These are phyloP conservation scores for Anastatica hierochuntica DNA, from an alignment of 345 rosid species.

Conservation along the genomic window DNA sequence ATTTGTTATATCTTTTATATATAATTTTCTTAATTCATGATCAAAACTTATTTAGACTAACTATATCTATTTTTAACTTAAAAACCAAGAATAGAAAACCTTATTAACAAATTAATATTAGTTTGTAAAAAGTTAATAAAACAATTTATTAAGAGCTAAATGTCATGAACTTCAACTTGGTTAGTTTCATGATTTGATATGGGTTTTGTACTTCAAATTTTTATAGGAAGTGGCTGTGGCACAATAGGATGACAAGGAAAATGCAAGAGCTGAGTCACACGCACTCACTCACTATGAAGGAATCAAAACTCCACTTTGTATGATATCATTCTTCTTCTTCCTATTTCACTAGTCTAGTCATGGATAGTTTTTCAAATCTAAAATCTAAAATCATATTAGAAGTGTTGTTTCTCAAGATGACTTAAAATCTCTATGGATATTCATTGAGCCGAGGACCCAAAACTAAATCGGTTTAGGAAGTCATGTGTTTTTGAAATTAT, in stretches of 20 bases:
- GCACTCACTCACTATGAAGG: slow-evolving; percentile 18
- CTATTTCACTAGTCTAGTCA: no score
- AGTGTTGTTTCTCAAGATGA: no score
- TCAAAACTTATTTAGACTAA: neutral
- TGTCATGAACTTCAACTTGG: slow-evolving; percentile 4
- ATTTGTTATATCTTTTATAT: neutral
- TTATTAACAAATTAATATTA: neutral
- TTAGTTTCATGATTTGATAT: slow-evolving; percentile 16
- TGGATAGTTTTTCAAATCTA: no score
- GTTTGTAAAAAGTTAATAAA: neutral
- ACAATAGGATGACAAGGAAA: slow-evolving; percentile 18
- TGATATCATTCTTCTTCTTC: neutral
- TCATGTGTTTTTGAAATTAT: no score
- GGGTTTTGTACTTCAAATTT: slow-evolving; percentile 19
- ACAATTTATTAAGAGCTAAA: slow-evolving; percentile 15
- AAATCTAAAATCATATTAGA: no score
- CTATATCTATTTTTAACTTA: neutral
- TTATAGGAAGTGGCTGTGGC: slow-evolving; percentile 17
- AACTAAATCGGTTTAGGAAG: no score
- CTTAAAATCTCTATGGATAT: no score
- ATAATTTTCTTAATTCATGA: no score
- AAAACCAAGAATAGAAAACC: neutral
- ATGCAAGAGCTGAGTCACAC: slow-evolving; percentile 18
- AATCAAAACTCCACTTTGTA: slow-evolving; percentile 20
- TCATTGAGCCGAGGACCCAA: no score